phyloP scores from a whole-genome alignment of 2,329 filamentous ascomycete species.

The Metarhizium sp. region DNA sequence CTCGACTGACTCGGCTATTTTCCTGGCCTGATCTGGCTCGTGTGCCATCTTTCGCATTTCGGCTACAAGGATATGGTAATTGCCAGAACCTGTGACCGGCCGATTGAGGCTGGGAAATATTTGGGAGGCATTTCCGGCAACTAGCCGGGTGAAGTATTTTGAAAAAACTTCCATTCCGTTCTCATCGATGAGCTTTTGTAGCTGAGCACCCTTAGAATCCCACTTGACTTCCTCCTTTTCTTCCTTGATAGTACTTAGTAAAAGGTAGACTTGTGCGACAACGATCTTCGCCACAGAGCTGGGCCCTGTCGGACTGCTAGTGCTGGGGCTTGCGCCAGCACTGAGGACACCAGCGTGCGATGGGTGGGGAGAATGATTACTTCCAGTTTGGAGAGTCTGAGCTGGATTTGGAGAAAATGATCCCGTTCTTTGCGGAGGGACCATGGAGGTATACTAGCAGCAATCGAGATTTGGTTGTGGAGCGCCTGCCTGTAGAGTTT shows the following conservation, averaged over 20 bases:
- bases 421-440: constrained; percentile 52
- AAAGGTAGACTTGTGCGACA: constrained; percentile 87
- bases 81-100: constrained; percentile 65
- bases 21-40: constrained; percentile 73
- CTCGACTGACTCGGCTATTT: constrained; percentile 90
- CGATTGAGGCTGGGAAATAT: constrained; percentile 78
- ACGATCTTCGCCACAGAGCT: constrained; percentile 82
- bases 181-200: constrained; percentile 92
- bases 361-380: constrained; percentile 46
- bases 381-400: constrained; percentile 47
- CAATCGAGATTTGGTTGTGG: constrained; percentile 19
- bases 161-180: constrained; percentile 99
- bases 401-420: constrained; percentile 55
- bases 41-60: constrained; percentile 82
- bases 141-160: constrained; percentile 88
- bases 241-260: constrained; percentile 90
- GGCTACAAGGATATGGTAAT: constrained; percentile 70
- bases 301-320: constrained; percentile 51
- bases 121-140: constrained; percentile 81
- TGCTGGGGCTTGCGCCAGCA: constrained; percentile 52
- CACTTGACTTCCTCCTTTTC: constrained; percentile 80
- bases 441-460: constrained; percentile 39
- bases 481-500: constrained; percentile 26
- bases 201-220: constrained; percentile 83
- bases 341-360: constrained; percentile 47